Evolutionary conservation across 2,329 filamentous ascomycete genomes (phyloP).

Genomic region (Aureobasidium musti): DNA sequence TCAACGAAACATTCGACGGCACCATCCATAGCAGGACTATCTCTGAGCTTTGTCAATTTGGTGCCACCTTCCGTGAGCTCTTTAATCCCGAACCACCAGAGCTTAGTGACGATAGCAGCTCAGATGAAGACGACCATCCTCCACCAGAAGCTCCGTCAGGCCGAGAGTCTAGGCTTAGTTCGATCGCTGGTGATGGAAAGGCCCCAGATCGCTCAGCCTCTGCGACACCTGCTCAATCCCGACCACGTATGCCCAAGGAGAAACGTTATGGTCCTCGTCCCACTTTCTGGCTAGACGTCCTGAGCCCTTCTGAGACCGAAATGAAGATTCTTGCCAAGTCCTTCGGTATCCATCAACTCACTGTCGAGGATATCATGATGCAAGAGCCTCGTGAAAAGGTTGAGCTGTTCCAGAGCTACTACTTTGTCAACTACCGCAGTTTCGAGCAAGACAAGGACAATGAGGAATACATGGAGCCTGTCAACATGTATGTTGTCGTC

Average conservation of each 20-base stretch:
- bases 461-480: slow-evolving; percentile 87
- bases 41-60: slow-evolving; percentile 85
- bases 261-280: slow-evolving; percentile 71
- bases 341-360: slow-evolving; percentile 94
- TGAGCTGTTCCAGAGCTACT: slow-evolving; percentile 95
- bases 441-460: slow-evolving; percentile 93
- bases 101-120: slow-evolving; percentile 68
- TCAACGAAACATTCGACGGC: slow-evolving; percentile 94
- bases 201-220: slow-evolving; percentile 41
- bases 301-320: slow-evolving; percentile 87
- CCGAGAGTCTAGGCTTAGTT: slow-evolving; percentile 20
- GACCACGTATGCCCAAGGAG: slow-evolving; percentile 14
- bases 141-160: slow-evolving; percentile 35
- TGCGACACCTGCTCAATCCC: slow-evolving; percentile 36
- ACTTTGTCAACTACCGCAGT: slow-evolving; percentile 97
- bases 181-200: slow-evolving; percentile 30
- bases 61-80: slow-evolving; percentile 78
- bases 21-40: slow-evolving; percentile 97
- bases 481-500: slow-evolving; percentile 97
- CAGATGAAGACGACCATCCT: slow-evolving; percentile 59
- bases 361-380: slow-evolving; percentile 94
- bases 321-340: slow-evolving; percentile 93
- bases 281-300: slow-evolving; percentile 94
- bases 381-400: slow-evolving; percentile 98
- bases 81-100: slow-evolving; percentile 85